phyloP scores from a whole-genome alignment of 352 stramenopile genomes.

The Globisporangium canariense region DNA sequence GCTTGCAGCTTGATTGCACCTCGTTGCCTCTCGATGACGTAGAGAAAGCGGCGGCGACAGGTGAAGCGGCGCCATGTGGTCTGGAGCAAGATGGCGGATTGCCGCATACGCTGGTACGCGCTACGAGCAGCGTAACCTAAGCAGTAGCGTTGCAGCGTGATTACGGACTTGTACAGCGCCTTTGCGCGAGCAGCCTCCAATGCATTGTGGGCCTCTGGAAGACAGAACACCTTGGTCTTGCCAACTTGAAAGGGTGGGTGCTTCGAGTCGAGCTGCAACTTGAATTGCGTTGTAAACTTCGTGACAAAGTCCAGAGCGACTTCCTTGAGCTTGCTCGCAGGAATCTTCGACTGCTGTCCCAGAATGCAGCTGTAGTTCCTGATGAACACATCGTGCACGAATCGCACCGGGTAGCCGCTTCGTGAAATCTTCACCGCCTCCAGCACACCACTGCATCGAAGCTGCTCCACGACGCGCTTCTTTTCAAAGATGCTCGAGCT shows the following conservation, averaged over 20 bases:
- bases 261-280: slow-evolving; percentile 34
- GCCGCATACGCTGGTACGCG: slow-evolving; percentile 47
- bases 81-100: slow-evolving; percentile 52
- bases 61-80: slow-evolving; percentile 42
- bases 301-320: slow-evolving; percentile 48
- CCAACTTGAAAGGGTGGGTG: slow-evolving; percentile 74
- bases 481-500: slow-evolving; percentile 62
- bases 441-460: slow-evolving; percentile 84
- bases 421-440: slow-evolving; percentile 89
- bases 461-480: slow-evolving; percentile 72
- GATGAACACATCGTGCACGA: slow-evolving; percentile 92
- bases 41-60: slow-evolving; percentile 46
- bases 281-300: slow-evolving; percentile 34
- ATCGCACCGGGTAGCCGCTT: slow-evolving; percentile 92
- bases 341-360: slow-evolving; percentile 33
- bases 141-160: slow-evolving; percentile 74
- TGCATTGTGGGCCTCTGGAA: slow-evolving; percentile 64
- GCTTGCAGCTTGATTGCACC: slow-evolving; percentile 54
- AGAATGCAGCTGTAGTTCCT: slow-evolving; percentile 78
- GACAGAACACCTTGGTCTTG: slow-evolving; percentile 80
- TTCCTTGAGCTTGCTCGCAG: slow-evolving; percentile 43
- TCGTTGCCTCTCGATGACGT: slow-evolving; percentile 32
- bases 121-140: slow-evolving; percentile 51
- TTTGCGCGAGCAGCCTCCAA: slow-evolving; percentile 58
- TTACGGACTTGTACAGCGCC: slow-evolving; percentile 66